Conservation (phyloP, 1,284 basidiomycete species). For the Ustilago sp. region DNA sequence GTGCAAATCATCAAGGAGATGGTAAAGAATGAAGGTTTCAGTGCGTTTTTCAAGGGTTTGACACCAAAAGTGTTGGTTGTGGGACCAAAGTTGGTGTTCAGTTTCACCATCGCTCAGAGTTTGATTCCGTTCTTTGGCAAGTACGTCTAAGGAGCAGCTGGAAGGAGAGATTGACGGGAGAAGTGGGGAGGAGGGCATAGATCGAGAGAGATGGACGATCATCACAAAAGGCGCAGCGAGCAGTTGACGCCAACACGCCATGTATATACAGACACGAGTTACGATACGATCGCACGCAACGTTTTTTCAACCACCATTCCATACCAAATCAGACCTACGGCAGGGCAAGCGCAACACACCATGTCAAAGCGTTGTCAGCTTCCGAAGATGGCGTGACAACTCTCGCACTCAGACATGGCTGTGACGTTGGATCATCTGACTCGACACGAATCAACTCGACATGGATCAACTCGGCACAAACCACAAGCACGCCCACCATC, state of each 20-base stretch:
- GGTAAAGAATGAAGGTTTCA: constrained; percentile 83
- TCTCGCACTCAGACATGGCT: too few species aligned
- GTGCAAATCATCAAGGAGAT: constrained; percentile 87
- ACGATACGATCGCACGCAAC: background rate
- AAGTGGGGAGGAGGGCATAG: too few species aligned
- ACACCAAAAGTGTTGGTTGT: constrained; percentile 87
- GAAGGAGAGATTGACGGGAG: background rate
- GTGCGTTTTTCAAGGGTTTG: constrained; percentile 95
- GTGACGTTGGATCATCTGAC: too few species aligned
- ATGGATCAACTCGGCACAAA: too few species aligned
- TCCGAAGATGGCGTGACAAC: too few species aligned
- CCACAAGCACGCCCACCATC: background rate
- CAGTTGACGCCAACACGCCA: background rate
- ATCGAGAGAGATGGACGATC: background rate
- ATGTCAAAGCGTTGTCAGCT: too few species aligned
- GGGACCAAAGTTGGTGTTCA: constrained; percentile 97
- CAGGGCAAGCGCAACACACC: background rate
- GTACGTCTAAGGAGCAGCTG: constrained; percentile 47
- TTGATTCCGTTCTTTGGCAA: constrained; percentile 93
- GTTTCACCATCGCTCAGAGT: constrained; percentile 94
- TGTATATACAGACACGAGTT: background rate
- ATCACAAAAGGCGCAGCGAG: background rate
- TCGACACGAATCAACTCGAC: too few species aligned
- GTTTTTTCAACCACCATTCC: constrained; percentile 5
- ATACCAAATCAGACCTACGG: background rate